Conservation (phyloP, 768 basidiomycete genomes). For the Pisolithus orientalis region DNA sequence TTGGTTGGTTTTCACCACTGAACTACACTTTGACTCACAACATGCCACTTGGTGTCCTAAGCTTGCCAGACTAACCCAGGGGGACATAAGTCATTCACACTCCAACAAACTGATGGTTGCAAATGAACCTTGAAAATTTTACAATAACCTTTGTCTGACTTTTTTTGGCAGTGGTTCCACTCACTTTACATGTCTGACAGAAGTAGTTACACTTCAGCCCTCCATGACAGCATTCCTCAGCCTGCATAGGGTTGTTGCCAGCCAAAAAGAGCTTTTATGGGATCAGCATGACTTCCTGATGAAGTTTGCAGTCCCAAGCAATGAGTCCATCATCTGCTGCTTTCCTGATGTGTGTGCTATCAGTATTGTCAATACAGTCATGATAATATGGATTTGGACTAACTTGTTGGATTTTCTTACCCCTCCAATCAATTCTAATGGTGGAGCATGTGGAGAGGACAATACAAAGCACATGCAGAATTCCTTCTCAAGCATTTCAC, state of each 20-base stretch:
- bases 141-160: constrained; percentile 19
- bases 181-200: constrained; percentile 27
- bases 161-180: constrained; percentile 20
- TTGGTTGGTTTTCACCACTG: too few relatives aligned
- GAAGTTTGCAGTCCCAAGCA: constrained; percentile 15
- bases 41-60: too few relatives aligned
- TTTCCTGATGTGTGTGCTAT: background rate
- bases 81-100: too few relatives aligned
- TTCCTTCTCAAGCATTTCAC: constrained; percentile 26
- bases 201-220: constrained; percentile 27
- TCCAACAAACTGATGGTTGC: too few relatives aligned
- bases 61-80: too few relatives aligned
- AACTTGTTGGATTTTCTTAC: constrained; percentile 19
- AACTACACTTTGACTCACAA: too few relatives aligned
- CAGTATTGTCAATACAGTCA: too few relatives aligned
- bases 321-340: constrained; percentile 5
- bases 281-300: constrained; percentile 20
- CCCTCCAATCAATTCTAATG: constrained; percentile 27
- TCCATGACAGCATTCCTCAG: constrained; percentile 27
- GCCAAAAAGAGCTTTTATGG: constrained; percentile 18
- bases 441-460: constrained; percentile 28
- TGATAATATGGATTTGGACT: background rate
- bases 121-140: constrained; percentile 12
- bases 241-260: constrained; percentile 34
- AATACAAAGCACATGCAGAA: constrained; percentile 25